Evolutionary conservation across 192 early-diverging fungal species (phyloP).

Genomic region (Coemansia sp.): DNA sequence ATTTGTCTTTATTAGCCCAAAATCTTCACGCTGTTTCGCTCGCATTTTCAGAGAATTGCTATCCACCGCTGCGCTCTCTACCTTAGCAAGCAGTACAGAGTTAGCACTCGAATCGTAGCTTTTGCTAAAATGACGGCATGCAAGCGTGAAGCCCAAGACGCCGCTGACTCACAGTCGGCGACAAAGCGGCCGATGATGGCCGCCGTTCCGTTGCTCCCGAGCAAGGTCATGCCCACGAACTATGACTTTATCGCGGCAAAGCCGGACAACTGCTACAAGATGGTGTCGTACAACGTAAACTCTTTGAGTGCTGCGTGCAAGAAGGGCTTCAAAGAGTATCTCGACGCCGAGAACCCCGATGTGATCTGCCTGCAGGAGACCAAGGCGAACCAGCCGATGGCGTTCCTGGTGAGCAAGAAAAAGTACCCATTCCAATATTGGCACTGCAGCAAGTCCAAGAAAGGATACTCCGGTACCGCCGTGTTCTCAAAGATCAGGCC

Average conservation of each 20-base stretch:
- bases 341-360: slow-evolving; percentile 79
- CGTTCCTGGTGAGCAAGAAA: slow-evolving; percentile 61
- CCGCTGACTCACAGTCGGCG: not conserved
- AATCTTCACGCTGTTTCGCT: slow-evolving; percentile 8
- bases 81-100: slow-evolving; percentile 1
- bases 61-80: not conserved
- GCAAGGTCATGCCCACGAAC: slow-evolving; percentile 67
- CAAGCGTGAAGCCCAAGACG: slow-evolving; percentile 27
- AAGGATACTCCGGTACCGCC: slow-evolving; percentile 80
- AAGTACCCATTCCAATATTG: slow-evolving; percentile 75
- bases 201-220: slow-evolving; percentile 48
- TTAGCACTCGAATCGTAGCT: slow-evolving; percentile 5
- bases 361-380: slow-evolving; percentile 86
- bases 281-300: slow-evolving; percentile 83
- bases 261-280: slow-evolving; percentile 59
- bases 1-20: not conserved
- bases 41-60: not conserved
- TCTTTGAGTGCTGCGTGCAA: slow-evolving; percentile 73
- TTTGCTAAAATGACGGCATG: slow-evolving; percentile 15
- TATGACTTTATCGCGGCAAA: slow-evolving; percentile 59
- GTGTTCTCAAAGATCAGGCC: slow-evolving; percentile 84
- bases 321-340: slow-evolving; percentile 78
- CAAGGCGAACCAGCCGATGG: slow-evolving; percentile 73
- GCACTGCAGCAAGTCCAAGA: slow-evolving; percentile 65
- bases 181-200: slow-evolving; percentile 20